These are phyloP conservation scores for Babesia gibsoni DNA, from an alignment of 169 alveolate genomes.

Conservation along the genomic window DNA sequence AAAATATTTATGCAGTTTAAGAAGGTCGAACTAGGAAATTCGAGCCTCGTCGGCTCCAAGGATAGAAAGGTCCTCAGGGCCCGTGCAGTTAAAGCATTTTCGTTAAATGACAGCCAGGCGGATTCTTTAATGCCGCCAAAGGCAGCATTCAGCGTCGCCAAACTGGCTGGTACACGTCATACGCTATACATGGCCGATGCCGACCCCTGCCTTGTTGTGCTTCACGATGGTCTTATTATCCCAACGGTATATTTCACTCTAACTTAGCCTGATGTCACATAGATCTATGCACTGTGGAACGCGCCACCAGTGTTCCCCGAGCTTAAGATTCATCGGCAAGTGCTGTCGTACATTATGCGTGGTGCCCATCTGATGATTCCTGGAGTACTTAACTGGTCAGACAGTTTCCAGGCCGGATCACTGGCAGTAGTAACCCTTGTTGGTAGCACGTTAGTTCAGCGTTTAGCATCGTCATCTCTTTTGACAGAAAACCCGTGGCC, in stretches of 20 bases:
- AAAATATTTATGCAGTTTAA: constrained; percentile 13
- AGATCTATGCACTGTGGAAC: constrained; percentile 63
- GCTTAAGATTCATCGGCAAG: constrained; percentile 57
- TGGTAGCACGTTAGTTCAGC: constrained; percentile 47
- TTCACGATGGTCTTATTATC: constrained; percentile 15
- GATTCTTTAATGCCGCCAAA: constrained; percentile 7
- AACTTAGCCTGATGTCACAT: background rate
- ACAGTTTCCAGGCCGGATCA: constrained; percentile 39
- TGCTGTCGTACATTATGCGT: constrained; percentile 52
- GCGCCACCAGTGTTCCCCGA: constrained; percentile 51
- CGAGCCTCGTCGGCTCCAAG: constrained; percentile 30
- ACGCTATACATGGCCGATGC: constrained; percentile 8
- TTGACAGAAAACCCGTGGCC: constrained; percentile 40
- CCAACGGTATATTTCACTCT: constrained; percentile 19
- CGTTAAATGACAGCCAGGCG: constrained; percentile 8
- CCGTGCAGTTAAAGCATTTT: background rate
- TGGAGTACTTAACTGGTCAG: constrained; percentile 62
- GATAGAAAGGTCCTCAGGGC: constrained; percentile 11
- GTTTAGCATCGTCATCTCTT: constrained; percentile 23
- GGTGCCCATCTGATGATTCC: constrained; percentile 71
- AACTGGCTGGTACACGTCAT: constrained; percentile 18
- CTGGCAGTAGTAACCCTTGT: constrained; percentile 56
- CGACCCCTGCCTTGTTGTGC: constrained; percentile 33
- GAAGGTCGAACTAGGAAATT: constrained; percentile 11
- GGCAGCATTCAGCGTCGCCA: background rate